A percentile compares a stretch with the other conserved stretches of the same genome.
phyloP scores from a whole-genome alignment of 2,329 filamentous ascomycete species.

The Cercospora zeina region DNA sequence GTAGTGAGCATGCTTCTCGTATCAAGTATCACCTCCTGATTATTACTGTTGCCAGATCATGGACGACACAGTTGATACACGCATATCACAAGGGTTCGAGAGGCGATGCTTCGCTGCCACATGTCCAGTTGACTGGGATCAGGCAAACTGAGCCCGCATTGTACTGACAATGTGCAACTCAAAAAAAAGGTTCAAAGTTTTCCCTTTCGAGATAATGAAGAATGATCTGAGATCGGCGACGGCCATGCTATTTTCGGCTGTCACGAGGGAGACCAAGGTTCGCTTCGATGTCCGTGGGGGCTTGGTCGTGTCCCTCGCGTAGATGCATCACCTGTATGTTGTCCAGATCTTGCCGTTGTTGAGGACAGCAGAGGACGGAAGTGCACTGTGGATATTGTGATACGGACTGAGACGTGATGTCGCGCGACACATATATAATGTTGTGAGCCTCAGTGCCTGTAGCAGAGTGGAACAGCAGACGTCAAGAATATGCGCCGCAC shows the following conservation, averaged over 20 bases:
- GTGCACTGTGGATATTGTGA: background rate
- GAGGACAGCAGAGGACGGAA: background rate
- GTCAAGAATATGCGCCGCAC: slow-evolving; percentile 13
- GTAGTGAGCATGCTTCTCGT: background rate
- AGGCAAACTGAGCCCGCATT: background rate
- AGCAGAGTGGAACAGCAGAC: slow-evolving; percentile 12
- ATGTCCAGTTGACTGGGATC: background rate
- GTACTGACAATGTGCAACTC: background rate
- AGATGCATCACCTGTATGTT: background rate
- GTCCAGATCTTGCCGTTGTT: background rate
- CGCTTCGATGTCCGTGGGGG: background rate
- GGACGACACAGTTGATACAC: background rate
- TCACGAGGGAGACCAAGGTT: background rate
- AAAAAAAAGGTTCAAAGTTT: background rate
- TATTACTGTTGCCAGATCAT: background rate
- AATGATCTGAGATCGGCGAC: slow-evolving; percentile 1
- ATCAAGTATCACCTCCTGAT: background rate
- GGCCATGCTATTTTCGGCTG: slow-evolving; percentile 4
- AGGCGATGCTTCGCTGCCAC: background rate
- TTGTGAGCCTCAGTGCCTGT: background rate
- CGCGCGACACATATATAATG: background rate
- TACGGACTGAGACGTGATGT: background rate
- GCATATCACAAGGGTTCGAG: background rate
- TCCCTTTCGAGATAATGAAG: background rate
- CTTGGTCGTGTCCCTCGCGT: background rate